Conservation (phyloP, 805 yeast species). For the Candida nemodendra region DNA sequence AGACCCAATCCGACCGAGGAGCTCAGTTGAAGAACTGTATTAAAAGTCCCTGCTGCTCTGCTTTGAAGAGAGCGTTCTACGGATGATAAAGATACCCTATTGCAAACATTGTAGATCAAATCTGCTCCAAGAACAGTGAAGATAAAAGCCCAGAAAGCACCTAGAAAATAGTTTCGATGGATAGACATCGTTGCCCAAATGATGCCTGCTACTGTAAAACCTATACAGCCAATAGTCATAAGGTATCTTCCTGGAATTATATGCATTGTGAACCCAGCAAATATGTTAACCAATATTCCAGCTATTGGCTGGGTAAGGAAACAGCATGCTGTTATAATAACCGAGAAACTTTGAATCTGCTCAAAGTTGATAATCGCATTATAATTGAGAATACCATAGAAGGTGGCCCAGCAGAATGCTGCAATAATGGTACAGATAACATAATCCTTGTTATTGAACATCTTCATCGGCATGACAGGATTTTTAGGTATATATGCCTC, state of each 20-base stretch:
- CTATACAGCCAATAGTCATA: constrained; percentile 34
- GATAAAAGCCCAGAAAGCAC: constrained; percentile 44
- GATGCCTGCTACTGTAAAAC: constrained; percentile 37
- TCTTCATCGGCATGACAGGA: constrained; percentile 49
- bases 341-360: constrained; percentile 35
- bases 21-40: constrained; percentile 42
- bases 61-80: constrained; percentile 40
- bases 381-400: constrained; percentile 39
- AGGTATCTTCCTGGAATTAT: constrained; percentile 40
- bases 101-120: constrained; percentile 44
- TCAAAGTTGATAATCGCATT: constrained; percentile 45
- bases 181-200: constrained; percentile 42
- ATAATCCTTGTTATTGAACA: constrained; percentile 41
- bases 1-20: constrained; percentile 43
- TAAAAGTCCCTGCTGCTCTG: constrained; percentile 49
- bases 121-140: constrained; percentile 47
- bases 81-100: constrained; percentile 40
- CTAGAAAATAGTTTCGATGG: constrained; percentile 39
- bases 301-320: constrained; percentile 42
- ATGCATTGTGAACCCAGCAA: constrained; percentile 48
- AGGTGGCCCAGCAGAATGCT: constrained; percentile 41
- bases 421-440: constrained; percentile 38
- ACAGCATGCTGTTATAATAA: constrained; percentile 44
- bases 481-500: constrained; percentile 38
- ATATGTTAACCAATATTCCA: constrained; percentile 42